Conservation (phyloP, 768 basidiomycete species). For the Auricularia sp. region DNA sequence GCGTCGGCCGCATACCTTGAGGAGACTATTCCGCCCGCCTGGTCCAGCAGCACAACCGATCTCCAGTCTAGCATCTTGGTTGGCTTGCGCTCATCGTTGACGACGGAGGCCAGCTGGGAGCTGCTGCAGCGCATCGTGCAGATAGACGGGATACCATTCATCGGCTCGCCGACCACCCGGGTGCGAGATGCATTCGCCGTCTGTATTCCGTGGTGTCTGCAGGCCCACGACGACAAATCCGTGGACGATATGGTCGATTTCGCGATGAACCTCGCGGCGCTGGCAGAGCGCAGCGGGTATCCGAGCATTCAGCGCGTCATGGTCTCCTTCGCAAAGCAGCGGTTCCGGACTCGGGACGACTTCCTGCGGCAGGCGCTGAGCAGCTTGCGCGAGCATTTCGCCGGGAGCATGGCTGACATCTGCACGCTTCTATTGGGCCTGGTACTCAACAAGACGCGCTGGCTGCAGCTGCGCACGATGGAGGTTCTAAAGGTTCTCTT, state of each 20-base stretch:
- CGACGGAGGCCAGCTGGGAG: conserved; percentile 55
- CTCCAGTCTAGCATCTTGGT: conserved; percentile 64
- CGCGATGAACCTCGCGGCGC: conserved; percentile 47
- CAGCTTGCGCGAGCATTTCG: conserved; percentile 79
- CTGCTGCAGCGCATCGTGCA: conserved; percentile 55
- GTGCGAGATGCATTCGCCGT: conserved; percentile 76
- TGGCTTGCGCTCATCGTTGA: conserved; percentile 71
- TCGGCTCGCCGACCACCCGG: conserved; percentile 62
- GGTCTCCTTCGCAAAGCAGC: conserved; percentile 76
- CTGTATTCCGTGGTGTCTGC: conserved; percentile 81
- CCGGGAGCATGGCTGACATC: conserved; percentile 66
- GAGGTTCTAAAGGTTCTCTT: conserved; percentile 84
- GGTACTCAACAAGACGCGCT: conserved; percentile 70
- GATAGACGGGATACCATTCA: conserved; percentile 50
- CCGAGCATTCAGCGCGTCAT: conserved; percentile 81
- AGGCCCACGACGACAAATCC: conserved; percentile 47
- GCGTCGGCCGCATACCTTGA: conserved; percentile 60
- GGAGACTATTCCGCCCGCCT: conserved; percentile 57
- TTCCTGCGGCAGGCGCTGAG: conserved; percentile 84
- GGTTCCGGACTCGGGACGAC: conserved; percentile 88
- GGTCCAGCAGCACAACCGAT: conserved; percentile 49
- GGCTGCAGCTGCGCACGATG: conserved; percentile 76
- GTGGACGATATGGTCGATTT: conserved; percentile 35
- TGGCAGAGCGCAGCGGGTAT: conserved; percentile 65
- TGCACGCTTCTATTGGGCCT: conserved; percentile 80